A percentile compares a stretch with the other conserved stretches of the same genome.
Conservation (phyloP, 2,329 filamentous ascomycete genomes). For the Diaporthe sp. region DNA sequence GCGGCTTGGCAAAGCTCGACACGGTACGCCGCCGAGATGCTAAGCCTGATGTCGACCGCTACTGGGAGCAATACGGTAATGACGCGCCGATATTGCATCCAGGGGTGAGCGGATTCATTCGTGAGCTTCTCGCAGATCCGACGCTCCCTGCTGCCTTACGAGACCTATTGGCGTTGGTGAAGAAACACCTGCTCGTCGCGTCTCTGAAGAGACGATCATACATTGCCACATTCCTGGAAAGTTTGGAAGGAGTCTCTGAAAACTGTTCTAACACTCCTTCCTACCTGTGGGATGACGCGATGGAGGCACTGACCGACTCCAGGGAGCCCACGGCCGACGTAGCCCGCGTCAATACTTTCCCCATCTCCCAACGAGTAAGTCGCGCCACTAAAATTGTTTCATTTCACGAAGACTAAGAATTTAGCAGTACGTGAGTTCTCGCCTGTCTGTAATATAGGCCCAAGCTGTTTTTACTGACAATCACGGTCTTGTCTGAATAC, state of each 20-base stretch:
- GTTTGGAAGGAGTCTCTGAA: background rate
- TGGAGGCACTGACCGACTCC: background rate
- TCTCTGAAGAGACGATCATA: background rate
- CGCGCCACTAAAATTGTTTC: no score
- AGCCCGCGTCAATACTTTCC: background rate
- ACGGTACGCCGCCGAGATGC: background rate
- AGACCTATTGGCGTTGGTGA: background rate
- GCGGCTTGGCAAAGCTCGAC: background rate
- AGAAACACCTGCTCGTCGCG: background rate
- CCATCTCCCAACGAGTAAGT: slow-evolving; percentile 9
- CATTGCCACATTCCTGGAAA: background rate
- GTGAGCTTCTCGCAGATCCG: background rate
- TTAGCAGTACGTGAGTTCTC: background rate
- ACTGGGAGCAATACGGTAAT: background rate
- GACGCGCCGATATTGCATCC: background rate
- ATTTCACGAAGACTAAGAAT: background rate
- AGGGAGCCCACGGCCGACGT: background rate
- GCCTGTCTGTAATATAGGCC: background rate
- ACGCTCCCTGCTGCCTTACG: background rate
- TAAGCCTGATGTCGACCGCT: background rate
- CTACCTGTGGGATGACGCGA: background rate
- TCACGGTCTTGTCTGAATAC: background rate
- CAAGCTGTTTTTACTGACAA: background rate
- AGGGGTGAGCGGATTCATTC: background rate
- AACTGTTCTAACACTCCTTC: background rate